Evolutionary conservation across 164 flowering plant genomes (phyloP), one percentile per base, ranked within the genome.

Genomic region (Nelumbo lutea): DNA sequence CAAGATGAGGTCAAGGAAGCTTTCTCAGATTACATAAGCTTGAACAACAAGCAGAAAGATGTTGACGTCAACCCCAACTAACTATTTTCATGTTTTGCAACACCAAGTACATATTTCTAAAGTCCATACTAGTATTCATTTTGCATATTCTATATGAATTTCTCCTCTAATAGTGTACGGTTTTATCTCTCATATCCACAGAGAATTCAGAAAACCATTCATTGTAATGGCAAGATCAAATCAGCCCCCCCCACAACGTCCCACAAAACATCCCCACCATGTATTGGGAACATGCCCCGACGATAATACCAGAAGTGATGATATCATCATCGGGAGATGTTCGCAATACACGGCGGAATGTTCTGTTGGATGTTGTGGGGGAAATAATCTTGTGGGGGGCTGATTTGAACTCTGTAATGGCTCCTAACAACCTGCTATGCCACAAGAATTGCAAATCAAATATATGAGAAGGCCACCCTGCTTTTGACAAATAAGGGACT

Each of bases 401-500:
- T 27, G 27, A 27, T 27, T 27, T 27, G 27, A 27, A 27, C 27
- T 27, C 27, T 74, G 96, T 87, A 63, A 91, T 91, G 96, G 62
- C 98, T 40, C 97, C 98, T 5, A 95, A 95, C 80, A 95, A 91
- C 82, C 80, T 95, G 70, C 96, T 94, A 9, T 91, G 98, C 6
- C 91, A 90, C 78, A 79, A 79, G 72, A 80, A 79, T 45, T 79
- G 80, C 70, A 79, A 77, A 64, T 79, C 82, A 50, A 74, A 79
- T 67, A 60, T 79, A 27, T 79, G 80, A 1, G 82, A 79, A 83
- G 98, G 98, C 42, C 97, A 95, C 69, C 89, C 85, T 44, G 97
- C 97, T 61, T 95, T 95, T 76, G 98, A 95, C 84, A 95, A 89
- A 71, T 97, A 95, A 73, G 98, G 97, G 15, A 95, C 97, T 64